Evolutionary conservation across 1,284 basidiomycete genomes (phyloP), one percentile per base, ranked within the genome.

Genomic region (Sporisorium graminicola): DNA sequence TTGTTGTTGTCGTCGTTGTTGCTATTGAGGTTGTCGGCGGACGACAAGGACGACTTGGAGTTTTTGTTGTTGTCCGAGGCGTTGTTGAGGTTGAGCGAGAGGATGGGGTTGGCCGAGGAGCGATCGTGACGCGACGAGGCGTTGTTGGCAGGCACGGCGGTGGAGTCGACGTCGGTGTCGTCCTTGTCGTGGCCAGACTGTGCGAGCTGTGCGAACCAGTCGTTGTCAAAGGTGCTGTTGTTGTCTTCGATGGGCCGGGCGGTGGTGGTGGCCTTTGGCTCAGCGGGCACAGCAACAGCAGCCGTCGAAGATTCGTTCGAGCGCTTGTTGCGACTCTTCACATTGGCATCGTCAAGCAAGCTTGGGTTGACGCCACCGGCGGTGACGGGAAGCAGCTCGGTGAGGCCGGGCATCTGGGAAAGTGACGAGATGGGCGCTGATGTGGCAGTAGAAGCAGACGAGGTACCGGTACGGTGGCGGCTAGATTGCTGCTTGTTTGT

Each of bases 191-290:
- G 74, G 9, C 74, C 74, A 1, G 74, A 67, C 56, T 76, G 74
- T n/a, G 74, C 74, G 12, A 76, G 74, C 58, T 71, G 74, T 42
- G 74, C 74, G 44, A 76, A 76, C 74, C 74, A 76, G 24, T 76
- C 74, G 37, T 58, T 76, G 62, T 71, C 67, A 42, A 78, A 75
- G 37, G 71, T 66, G 61, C 67, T 63, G 53, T 60, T 64, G 53
- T 59, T 69, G 37, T 74, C 69, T 42, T 72, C 60, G 59, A 67
- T 50, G 16, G 68, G 65, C 20, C 56, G 58, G n/a, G 69, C 55
- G 0, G 69, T 72, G 40, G 59, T 72, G 51, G 50, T 72, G 12
- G 69, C 62, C 63, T 72, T 72, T 31, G 42, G 58, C 14, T 24
- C 58, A 40, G 59, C 49, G 20, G 69, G 55, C 9, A 65, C 42